These are phyloP conservation scores for Colletotrichum sp. DNA, from an alignment of 2,329 filamentous ascomycete species.

Conservation along the genomic window DNA sequence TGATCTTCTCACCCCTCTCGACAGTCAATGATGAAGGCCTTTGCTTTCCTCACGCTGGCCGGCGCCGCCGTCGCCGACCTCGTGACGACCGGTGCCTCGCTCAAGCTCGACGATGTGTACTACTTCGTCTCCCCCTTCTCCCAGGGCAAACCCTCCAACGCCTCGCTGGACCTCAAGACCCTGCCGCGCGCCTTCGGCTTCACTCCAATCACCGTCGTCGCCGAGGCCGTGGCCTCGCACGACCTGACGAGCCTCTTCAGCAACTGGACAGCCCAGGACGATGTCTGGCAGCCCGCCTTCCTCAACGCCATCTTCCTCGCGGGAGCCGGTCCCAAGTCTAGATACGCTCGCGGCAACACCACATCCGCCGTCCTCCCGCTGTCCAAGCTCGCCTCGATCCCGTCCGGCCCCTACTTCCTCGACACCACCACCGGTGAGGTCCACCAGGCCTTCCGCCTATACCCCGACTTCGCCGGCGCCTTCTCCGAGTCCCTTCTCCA, in stretches of 20 bases:
- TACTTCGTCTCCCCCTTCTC: constrained; percentile 39
- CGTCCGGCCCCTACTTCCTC: constrained; percentile 42
- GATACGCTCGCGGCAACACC: constrained; percentile 10
- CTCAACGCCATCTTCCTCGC: constrained; percentile 26
- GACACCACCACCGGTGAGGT: constrained; percentile 33
- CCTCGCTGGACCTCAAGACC: constrained; percentile 6
- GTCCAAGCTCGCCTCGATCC: constrained; percentile 21
- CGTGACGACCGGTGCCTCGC: constrained; percentile 33
- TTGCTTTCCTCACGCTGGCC: constrained; percentile 15
- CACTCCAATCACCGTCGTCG: constrained; percentile 37
- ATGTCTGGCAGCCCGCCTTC: constrained; percentile 31
- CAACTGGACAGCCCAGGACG: constrained; percentile 34
- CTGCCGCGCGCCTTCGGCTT: constrained; percentile 34
- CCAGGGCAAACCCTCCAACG: constrained; percentile 28
- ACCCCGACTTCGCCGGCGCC: constrained; percentile 37
- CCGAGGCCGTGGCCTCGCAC: constrained; percentile 23
- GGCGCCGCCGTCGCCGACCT: constrained; percentile 26
- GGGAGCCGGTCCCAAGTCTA: background rate
- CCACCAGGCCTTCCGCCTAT: constrained; percentile 39
- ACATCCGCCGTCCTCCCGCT: constrained; percentile 25
- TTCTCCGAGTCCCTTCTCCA: constrained; percentile 36
- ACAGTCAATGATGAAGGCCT: constrained; percentile 4
- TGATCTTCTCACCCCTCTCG: background rate
- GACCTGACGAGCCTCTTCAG: constrained; percentile 29
- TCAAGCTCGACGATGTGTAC: constrained; percentile 33